Evolutionary conservation across 805 yeast species (phyloP), one percentile per base, ranked within the genome.

Genomic region (Cyberlindnera xishuangbannaensis): DNA sequence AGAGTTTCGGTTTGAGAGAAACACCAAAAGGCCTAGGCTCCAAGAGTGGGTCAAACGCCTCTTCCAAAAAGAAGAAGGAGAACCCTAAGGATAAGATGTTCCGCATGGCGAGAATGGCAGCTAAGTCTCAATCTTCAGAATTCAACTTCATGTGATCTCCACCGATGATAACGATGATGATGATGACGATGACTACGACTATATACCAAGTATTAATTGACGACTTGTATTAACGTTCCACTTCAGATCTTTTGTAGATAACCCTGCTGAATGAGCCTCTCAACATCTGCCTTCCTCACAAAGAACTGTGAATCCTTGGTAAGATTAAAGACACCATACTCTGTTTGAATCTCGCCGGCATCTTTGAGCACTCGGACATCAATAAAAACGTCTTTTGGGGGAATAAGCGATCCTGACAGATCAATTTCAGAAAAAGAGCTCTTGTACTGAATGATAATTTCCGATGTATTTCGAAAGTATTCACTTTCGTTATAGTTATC

Each of bases 311-410:
- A 83, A 55, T 90, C 90, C 51, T 88, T 90, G 3, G 94, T 84
- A 44, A 92, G 62, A 49, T 88, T 88, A 62, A 92, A 87, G 4
- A 86, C 95, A 15, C 97, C 98, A 49, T 90, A 90, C 55, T 90
- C 98, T 0, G 98, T 92, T 53, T 88, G 96, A 22, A 90, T 86
- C 53, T 92, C 97, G 2, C 98, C 98, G 0, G 95, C 97, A 50
- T 90, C 95, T 54, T 83, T 83, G 32, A 90, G 59, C 7, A 90
- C 97, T 37, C 98, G 65, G 5, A 92, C 97, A 51, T 90, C 98
- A 8, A 90, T 83, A 48, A 90, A 92, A 18, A 92, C 83, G 45
- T 86, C 94, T 23, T 72, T 73, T 1, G 98, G 97, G 0, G 98
- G 98, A 15, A 73, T 83, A 45, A 92, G 53, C n/a, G 84, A 76